Evolutionary conservation across 1,139 yeast genomes (phyloP).

Genomic region (Taphrina flavorubra): DNA sequence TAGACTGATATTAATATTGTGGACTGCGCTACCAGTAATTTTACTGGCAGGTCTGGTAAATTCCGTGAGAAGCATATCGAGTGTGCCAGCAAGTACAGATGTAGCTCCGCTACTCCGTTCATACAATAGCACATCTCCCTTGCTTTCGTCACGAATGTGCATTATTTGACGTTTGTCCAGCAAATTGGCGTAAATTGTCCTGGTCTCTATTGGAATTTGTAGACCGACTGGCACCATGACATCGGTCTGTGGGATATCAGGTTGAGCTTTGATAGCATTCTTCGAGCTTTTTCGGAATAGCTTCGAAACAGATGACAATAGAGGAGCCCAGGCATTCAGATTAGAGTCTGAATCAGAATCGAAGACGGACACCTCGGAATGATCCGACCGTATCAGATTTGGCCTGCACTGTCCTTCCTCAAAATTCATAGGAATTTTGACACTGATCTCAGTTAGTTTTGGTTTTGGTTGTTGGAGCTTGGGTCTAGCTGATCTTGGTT

Average conservation of each 20-base stretch:
- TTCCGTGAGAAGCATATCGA: slow-evolving; percentile 9
- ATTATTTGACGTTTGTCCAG: slow-evolving; percentile 1
- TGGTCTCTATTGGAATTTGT: not conserved
- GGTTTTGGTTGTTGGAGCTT: not conserved
- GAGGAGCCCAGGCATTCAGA: not conserved
- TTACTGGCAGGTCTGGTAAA: slow-evolving; percentile 8
- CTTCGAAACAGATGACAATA: not conserved
- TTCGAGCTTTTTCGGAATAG: not conserved
- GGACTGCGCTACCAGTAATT: not conserved
- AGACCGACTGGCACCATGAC: not conserved
- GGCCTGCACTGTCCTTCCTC: slow-evolving; percentile 2
- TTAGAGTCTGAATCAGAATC: slow-evolving; percentile 16
- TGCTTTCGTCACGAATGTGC: not conserved
- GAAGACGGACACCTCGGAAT: slow-evolving; percentile 10
- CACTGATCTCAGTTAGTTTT: too few relatives aligned
- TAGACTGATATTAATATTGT: not conserved
- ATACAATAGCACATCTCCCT: slow-evolving; percentile 3
- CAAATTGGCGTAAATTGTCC: not conserved
- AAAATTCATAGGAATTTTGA: too few relatives aligned
- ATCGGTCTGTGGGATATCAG: not conserved
- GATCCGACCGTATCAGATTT: not conserved
- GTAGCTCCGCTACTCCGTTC: not conserved
- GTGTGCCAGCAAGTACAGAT: slow-evolving; percentile 6
- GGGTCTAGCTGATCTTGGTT: not conserved
- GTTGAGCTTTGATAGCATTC: not conserved